Conservation (phyloP, 2,329 filamentous ascomycete species). For the Epicoccum sorghinum region DNA sequence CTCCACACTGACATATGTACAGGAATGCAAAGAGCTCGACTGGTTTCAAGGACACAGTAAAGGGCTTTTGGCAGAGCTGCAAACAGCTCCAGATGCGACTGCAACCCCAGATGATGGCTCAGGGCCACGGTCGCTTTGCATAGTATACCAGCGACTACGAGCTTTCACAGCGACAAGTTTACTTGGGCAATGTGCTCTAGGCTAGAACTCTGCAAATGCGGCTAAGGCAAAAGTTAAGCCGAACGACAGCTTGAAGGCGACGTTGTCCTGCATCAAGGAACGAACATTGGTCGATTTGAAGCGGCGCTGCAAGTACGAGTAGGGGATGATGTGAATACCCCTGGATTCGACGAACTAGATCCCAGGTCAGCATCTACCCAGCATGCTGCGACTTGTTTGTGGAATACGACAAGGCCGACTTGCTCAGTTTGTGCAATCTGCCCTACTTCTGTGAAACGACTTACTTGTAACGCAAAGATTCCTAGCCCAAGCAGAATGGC, state of each 20-base stretch:
- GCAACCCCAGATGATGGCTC: slow-evolving; percentile 35
- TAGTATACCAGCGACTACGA: slow-evolving; percentile 5
- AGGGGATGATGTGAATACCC: slow-evolving; percentile 59
- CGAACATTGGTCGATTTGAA: slow-evolving; percentile 58
- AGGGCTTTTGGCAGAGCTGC: slow-evolving; percentile 45
- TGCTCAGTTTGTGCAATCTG: background rate
- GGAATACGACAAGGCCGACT: background rate
- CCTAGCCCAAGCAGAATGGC: slow-evolving; percentile 70
- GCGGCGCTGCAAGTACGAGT: slow-evolving; percentile 57
- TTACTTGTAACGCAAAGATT: slow-evolving; percentile 68
- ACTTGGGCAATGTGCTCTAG: background rate
- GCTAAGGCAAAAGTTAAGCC: slow-evolving; percentile 75
- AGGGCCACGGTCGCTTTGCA: slow-evolving; percentile 22
- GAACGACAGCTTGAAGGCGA: slow-evolving; percentile 72
- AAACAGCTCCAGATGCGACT: slow-evolving; percentile 47
- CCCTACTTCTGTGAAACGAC: slow-evolving; percentile 16
- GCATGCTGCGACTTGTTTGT: background rate
- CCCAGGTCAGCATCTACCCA: slow-evolving; percentile 22
- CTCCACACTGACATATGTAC: slow-evolving; percentile 32
- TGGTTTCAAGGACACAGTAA: slow-evolving; percentile 45
- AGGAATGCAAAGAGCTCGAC: slow-evolving; percentile 42
- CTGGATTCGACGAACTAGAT: slow-evolving; percentile 56
- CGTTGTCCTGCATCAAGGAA: slow-evolving; percentile 61
- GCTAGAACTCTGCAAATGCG: slow-evolving; percentile 64
- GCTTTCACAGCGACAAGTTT: slow-evolving; percentile 10